Base-by-base conservation (phyloP, 164 flowering plant genomes). In the Umbellularia californica region DNA sequence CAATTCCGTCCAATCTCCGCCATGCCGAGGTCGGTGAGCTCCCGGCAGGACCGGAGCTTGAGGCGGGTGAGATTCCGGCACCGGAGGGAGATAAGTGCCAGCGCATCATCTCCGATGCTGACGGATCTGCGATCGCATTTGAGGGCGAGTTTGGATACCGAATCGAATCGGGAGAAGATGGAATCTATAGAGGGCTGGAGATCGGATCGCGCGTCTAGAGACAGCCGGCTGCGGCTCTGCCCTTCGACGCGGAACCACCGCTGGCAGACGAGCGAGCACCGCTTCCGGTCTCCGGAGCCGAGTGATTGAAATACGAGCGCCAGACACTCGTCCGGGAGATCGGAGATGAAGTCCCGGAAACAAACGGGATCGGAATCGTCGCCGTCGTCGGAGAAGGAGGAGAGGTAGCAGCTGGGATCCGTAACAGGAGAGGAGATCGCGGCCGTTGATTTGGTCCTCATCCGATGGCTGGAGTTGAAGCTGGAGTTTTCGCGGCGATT, bases 11-110 rank as follows among this genome's bases (percentile, higher is more conserved):
- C 96, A 51, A 95, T 84, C 12, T 72, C 80, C 0, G 77, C 82
- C 84, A 95, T 86, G 5, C 99, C 98, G 3, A 74, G 13, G 62
- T 91, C 93, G 14, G 97, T 87, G 71, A 93, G 62, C 62, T 93
- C 90, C 20, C 97, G 88, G 82, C 99, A 92, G 0, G 92, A 92
- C 0, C 97, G 87, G 28, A 95, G 90, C 89, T 93, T 95, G 60
- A 95, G 82, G 27, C 97, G 88, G 11, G 85, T 79, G 60, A 95
- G 88, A 51, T 85, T 88, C 19, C 35, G 82, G 85, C 97, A 93
- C 3, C 85, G 91, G 20, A 81, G 41, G 11, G 98, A 89, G 78
- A 95, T 85, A 55, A 79, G 70, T 6, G 80, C 70, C 73, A 93
- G 76, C 19, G 88, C 94, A 3, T 91, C 92, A 80, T 95, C 97